Evolutionary conservation across 2,329 filamentous ascomycete genomes (phyloP).

Genomic region (Fusarium armeniacum): DNA sequence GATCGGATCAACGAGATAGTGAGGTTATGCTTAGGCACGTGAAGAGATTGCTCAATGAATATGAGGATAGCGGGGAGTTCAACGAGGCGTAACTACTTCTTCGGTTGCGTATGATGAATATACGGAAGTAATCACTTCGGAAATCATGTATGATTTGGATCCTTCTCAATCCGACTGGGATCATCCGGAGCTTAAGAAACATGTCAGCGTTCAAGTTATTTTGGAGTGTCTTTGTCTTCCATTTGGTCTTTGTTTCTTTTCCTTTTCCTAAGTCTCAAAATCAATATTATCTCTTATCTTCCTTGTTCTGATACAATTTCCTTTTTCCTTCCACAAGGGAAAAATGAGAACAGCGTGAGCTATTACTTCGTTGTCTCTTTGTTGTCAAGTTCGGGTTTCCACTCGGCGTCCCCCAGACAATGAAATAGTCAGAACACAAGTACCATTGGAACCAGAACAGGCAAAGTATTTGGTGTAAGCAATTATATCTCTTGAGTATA

Average conservation of each 20-base stretch:
- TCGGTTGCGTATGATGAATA: not conserved
- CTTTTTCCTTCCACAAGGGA: accelerated
- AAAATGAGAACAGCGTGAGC: not conserved
- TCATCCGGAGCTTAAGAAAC: too few relatives aligned
- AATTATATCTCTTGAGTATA: not conserved
- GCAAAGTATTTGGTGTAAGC: too few relatives aligned
- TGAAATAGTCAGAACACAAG: not conserved
- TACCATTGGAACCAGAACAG: not conserved
- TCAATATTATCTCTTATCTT: not conserved
- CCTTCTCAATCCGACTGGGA: not conserved
- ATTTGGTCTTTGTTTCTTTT: not conserved
- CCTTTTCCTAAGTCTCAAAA: not conserved
- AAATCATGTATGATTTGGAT: not conserved
- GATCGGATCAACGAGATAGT: not conserved
- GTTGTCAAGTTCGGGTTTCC: not conserved
- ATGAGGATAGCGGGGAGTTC: not conserved
- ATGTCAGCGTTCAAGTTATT: not conserved
- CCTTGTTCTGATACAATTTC: not conserved
- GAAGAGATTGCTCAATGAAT: not conserved
- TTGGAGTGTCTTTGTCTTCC: not conserved
- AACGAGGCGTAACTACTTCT: not conserved
- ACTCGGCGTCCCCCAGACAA: not conserved
- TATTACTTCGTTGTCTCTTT: not conserved
- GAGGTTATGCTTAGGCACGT: not conserved
- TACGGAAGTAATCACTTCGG: not conserved